Evolutionary conservation across 345 rosid genomes (phyloP).

Genomic region (Excoecaria agallocha): DNA sequence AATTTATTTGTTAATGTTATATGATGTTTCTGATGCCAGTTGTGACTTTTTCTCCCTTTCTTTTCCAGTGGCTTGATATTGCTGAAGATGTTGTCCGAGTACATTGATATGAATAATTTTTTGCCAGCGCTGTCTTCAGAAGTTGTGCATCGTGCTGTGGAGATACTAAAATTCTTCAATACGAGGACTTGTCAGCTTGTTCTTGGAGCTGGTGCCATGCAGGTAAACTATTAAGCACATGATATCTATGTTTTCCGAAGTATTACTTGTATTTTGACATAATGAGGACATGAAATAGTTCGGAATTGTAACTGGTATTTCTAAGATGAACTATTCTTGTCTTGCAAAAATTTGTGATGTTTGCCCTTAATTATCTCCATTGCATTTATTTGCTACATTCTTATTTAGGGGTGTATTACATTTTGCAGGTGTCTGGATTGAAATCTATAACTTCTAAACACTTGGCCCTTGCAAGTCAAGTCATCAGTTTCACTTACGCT

Average conservation of each 20-base stretch:
- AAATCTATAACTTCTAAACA: slow-evolving; percentile 97
- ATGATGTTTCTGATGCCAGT: too few relatives aligned
- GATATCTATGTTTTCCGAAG: not conserved
- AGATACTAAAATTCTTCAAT: slow-evolving; percentile 86
- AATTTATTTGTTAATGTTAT: not conserved
- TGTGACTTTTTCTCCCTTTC: slow-evolving; percentile 17
- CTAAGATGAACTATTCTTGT: not conserved
- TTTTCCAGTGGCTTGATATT: slow-evolving; percentile 84
- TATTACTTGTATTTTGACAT: not conserved
- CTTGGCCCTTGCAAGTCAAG: slow-evolving; percentile 99
- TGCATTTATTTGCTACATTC: not conserved
- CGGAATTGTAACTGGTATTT: slow-evolving; percentile 4
- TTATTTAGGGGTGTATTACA: slow-evolving; percentile 14
- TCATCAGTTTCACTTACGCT: slow-evolving; percentile 72
- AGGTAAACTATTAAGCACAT: slow-evolving; percentile 41
- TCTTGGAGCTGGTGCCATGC: slow-evolving; percentile 99
- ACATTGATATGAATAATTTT: slow-evolving; percentile 82
- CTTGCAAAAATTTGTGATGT: slow-evolving; percentile 3
- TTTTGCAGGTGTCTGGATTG: slow-evolving; percentile 84
- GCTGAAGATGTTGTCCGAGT: slow-evolving; percentile 96
- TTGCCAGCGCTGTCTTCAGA: slow-evolving; percentile 84
- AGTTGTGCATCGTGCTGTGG: slow-evolving; percentile 89
- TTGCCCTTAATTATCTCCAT: not conserved
- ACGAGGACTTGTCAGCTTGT: slow-evolving; percentile 97
- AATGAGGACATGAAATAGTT: slow-evolving; percentile 2